Percentiles rank a stretch among this genome's conserved stretches.
Evolutionary conservation across 2,329 filamentous ascomycete genomes (phyloP).

Genomic region (Claviceps pazoutovae): DNA sequence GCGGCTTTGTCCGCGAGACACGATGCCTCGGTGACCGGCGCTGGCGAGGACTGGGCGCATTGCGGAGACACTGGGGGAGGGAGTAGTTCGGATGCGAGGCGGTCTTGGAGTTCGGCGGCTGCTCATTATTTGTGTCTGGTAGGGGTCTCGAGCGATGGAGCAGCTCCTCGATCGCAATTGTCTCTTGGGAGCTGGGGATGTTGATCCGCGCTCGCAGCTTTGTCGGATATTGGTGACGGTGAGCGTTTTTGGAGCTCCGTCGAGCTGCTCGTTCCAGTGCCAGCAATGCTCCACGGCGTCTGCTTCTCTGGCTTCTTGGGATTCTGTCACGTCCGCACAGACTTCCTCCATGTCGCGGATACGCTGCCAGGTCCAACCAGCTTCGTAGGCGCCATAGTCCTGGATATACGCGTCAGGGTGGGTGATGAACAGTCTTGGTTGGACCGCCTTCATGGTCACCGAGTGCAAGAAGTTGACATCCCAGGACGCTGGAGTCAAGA

Average conservation of each 20-base stretch:
- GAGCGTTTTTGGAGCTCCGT: slow-evolving; percentile 36
- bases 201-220: slow-evolving; percentile 26
- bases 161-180: slow-evolving; percentile 18
- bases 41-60: slow-evolving; percentile 23
- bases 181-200: slow-evolving; percentile 21
- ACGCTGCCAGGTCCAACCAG: slow-evolving; percentile 57
- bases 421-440: slow-evolving; percentile 60
- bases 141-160: slow-evolving; percentile 23
- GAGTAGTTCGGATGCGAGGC: slow-evolving; percentile 36
- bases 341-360: slow-evolving; percentile 48
- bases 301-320: slow-evolving; percentile 40
- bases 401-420: slow-evolving; percentile 64
- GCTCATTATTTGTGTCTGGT: slow-evolving; percentile 20
- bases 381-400: slow-evolving; percentile 36
- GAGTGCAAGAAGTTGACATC: slow-evolving; percentile 55
- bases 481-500: slow-evolving; percentile 61
- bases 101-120: slow-evolving; percentile 30
- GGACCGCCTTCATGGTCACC: slow-evolving; percentile 57
- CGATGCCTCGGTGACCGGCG: slow-evolving; percentile 29
- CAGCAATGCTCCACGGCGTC: slow-evolving; percentile 53
- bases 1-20: slow-evolving; percentile 26
- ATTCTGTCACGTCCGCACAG: slow-evolving; percentile 30
- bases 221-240: slow-evolving; percentile 29
- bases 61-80: slow-evolving; percentile 31
- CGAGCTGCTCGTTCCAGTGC: slow-evolving; percentile 51